Evolutionary conservation across 345 rosid species (phyloP), one percentile per base, ranked within the genome.

Genomic region (Bretschneidera sinensis): DNA sequence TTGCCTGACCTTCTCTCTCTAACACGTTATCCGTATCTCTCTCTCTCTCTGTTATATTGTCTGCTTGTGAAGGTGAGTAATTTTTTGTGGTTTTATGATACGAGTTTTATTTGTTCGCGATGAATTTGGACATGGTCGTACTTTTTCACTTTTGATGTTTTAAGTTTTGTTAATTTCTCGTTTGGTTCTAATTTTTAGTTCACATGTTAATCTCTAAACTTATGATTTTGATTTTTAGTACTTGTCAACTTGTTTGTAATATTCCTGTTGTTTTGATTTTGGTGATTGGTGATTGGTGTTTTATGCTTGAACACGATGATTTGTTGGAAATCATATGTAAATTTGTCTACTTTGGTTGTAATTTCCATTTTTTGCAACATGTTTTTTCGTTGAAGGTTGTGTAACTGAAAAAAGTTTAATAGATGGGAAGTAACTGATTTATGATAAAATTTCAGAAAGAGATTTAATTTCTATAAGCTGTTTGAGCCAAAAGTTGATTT

Each of bases 351-450:
- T 43, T 58, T 19, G 51, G 20, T 47, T 13, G 13, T 31, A 60
- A 24, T 9, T 54, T 21, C 52, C 20, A 43, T 24, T 68, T 21
- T 14, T 50, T 18, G 21, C n/a, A 17, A 23, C 1, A 17, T 45
- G 43, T 17, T 0, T 56, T 65, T 15, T 3, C 4, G 24, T 61
- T 21, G 10, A 17, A 33, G 23, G 48, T 70, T 17, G 6, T 28
- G 43, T 17, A 16, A 17, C 43, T 39, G 71, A 45, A 22, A 24
- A 18, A 21, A 33, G 24, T 67, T 49, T 48, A 13, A 31, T 56
- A 35, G 17, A 13, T 48, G 16, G 9, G 43, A 65, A 34, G 67
- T 60, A 59, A 75, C 67, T 43, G 74, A 65, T 25, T 53, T 21
- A 9, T 54, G 43, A 8, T 56, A 22, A 11, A 17, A 43, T 31